Evolutionary conservation across 73 alveolate genomes (phyloP).

Genomic region (Paramecium bursaria): DNA sequence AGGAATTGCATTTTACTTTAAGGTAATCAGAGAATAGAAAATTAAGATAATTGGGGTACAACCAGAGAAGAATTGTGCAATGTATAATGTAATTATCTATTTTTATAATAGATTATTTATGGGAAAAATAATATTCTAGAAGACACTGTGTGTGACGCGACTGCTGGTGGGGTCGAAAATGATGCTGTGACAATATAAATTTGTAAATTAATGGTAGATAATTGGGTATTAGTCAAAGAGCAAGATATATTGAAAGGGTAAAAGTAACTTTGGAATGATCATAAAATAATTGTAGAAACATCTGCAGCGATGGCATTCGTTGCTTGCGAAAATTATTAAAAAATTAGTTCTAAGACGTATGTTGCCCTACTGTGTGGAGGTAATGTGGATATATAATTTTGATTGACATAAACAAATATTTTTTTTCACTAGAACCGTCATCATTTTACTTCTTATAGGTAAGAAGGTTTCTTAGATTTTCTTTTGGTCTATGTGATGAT

Average conservation of each 20-base stretch:
- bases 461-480: slow-evolving; percentile 50
- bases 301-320: slow-evolving; percentile 56
- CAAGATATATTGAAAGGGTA: background rate
- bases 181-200: slow-evolving; percentile 23
- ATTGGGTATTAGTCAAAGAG: slow-evolving; percentile 10
- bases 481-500: slow-evolving; percentile 13
- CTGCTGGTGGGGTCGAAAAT: slow-evolving; percentile 53
- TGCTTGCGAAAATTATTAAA: slow-evolving; percentile 8
- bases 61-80: slow-evolving; percentile 7
- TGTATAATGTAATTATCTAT: slow-evolving; percentile 3
- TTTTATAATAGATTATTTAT: no score
- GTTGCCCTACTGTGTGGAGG: slow-evolving; percentile 33
- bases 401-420: slow-evolving; percentile 45
- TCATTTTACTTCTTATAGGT: slow-evolving; percentile 31
- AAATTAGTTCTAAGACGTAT: background rate
- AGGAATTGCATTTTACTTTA: slow-evolving; percentile 33
- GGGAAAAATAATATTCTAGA: no score
- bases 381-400: slow-evolving; percentile 6
- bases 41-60: slow-evolving; percentile 30
- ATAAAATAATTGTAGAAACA: slow-evolving; percentile 28
- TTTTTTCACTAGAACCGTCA: no score
- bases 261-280: background rate
- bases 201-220: slow-evolving; percentile 9
- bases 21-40: background rate
- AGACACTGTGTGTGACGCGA: slow-evolving; percentile 24